phyloP scores from a whole-genome alignment of 345 rosid genomes.

The Triadica sebifera region DNA sequence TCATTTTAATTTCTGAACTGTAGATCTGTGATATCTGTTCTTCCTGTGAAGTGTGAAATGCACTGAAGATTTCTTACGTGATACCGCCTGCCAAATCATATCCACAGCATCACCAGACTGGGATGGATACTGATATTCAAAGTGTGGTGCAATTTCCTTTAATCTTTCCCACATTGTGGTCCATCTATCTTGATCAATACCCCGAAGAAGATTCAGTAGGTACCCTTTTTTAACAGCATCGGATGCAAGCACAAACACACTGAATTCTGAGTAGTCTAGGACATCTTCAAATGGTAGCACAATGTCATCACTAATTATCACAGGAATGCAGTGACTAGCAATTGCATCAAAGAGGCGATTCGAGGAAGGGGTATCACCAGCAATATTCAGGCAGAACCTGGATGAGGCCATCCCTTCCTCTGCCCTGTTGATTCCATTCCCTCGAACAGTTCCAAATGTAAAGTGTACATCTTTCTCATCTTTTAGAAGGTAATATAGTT shows the following conservation, averaged over 20 bases:
- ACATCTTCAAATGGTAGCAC: slow-evolving; percentile 92
- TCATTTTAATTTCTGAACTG: slow-evolving; percentile 17
- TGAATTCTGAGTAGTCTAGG: slow-evolving; percentile 74
- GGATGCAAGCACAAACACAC: slow-evolving; percentile 61
- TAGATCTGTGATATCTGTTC: slow-evolving; percentile 54
- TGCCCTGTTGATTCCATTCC: slow-evolving; percentile 61
- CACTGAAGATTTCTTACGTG: slow-evolving; percentile 48
- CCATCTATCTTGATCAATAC: slow-evolving; percentile 56
- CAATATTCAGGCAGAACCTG: slow-evolving; percentile 84
- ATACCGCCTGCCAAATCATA: slow-evolving; percentile 84
- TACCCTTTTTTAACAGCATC: slow-evolving; percentile 69
- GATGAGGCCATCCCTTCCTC: slow-evolving; percentile 85
- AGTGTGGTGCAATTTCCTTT: slow-evolving; percentile 52
- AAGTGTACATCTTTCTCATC: slow-evolving; percentile 89
- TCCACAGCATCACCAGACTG: slow-evolving; percentile 72
- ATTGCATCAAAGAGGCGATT: slow-evolving; percentile 90
- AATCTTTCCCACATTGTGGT: slow-evolving; percentile 68
- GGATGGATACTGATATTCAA: slow-evolving; percentile 77
- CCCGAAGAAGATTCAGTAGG: slow-evolving; percentile 62
- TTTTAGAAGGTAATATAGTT: slow-evolving; percentile 78
- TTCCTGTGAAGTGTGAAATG: slow-evolving; percentile 46
- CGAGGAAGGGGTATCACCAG: slow-evolving; percentile 95
- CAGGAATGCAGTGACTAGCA: slow-evolving; percentile 84
- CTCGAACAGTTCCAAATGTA: slow-evolving; percentile 62
- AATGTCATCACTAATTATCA: slow-evolving; percentile 77